These are phyloP conservation scores for Cordyceps militaris DNA, from an alignment of 2,329 filamentous ascomycete species.

Conservation along the genomic window DNA sequence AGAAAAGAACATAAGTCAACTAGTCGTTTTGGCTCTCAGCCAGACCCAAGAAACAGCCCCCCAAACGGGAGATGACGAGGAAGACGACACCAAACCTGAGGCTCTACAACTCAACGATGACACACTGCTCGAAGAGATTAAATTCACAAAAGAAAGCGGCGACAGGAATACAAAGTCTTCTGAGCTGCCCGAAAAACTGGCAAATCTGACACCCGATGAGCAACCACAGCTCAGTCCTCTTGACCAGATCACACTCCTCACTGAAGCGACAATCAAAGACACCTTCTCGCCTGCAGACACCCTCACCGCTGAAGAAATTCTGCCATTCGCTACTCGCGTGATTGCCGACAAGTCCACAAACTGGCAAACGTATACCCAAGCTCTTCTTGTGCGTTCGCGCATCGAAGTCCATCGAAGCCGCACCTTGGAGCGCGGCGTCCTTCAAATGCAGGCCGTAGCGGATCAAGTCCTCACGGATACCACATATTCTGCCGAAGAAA, in stretches of 20 bases:
- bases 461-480: slow-evolving; percentile 94
- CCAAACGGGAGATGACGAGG: slow-evolving; percentile 15
- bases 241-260: slow-evolving; percentile 85
- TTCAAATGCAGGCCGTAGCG: slow-evolving; percentile 91
- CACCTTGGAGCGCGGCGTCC: slow-evolving; percentile 79
- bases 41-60: slow-evolving; percentile 28
- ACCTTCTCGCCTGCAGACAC: slow-evolving; percentile 75
- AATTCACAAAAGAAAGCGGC: slow-evolving; percentile 56
- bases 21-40: slow-evolving; percentile 86
- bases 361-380: slow-evolving; percentile 97
- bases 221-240: slow-evolving; percentile 77
- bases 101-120: slow-evolving; percentile 82
- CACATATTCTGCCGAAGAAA: slow-evolving; percentile 25
- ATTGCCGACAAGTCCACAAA: slow-evolving; percentile 85
- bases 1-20: slow-evolving; percentile 72
- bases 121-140: slow-evolving; percentile 80
- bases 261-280: slow-evolving; percentile 82
- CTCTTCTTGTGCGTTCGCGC: slow-evolving; percentile 77
- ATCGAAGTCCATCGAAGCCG: slow-evolving; percentile 83
- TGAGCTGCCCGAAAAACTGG: slow-evolving; percentile 53
- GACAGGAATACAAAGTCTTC: slow-evolving; percentile 30
- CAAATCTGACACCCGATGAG: slow-evolving; percentile 62
- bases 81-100: slow-evolving; percentile 44
- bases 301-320: slow-evolving; percentile 84
- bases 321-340: slow-evolving; percentile 85